phyloP scores from a whole-genome alignment of 192 early-diverging fungal species.

The Coemansia sp. region DNA sequence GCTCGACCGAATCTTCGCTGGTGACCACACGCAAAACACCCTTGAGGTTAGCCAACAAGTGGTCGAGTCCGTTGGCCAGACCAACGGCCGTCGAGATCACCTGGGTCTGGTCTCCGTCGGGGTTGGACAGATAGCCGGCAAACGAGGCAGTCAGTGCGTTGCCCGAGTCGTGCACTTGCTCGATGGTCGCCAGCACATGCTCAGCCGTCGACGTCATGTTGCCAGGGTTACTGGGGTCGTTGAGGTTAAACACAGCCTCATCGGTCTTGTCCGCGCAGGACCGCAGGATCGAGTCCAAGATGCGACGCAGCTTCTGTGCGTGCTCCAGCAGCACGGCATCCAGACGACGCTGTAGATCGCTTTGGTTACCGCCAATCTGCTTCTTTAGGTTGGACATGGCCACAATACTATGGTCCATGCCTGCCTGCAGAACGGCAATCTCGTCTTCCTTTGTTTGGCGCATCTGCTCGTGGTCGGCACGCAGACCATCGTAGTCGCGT shows the following conservation, averaged over 20 bases:
- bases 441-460: conserved; percentile 69
- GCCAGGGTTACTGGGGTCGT: conserved; percentile 73
- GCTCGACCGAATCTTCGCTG: conserved; percentile 77
- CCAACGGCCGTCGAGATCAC: conserved; percentile 77
- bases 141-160: conserved; percentile 62
- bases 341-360: conserved; percentile 60
- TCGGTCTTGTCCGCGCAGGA: conserved; percentile 85
- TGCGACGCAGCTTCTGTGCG: conserved; percentile 64
- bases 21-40: conserved; percentile 79
- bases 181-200: conserved; percentile 87
- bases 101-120: conserved; percentile 77
- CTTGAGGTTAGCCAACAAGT: conserved; percentile 86
- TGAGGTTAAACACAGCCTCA: conserved; percentile 85
- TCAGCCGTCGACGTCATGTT: conserved; percentile 88
- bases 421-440: conserved; percentile 69
- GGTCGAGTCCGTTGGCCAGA: conserved; percentile 76
- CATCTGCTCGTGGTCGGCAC: conserved; percentile 29
- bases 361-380: conserved; percentile 46
- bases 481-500: conserved; percentile 41
- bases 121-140: conserved; percentile 43
- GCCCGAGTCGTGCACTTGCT: conserved; percentile 69
- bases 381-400: conserved; percentile 71
- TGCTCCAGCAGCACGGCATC: conserved; percentile 63
- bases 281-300: conserved; percentile 81
- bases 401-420: conserved; percentile 76